These are phyloP conservation scores for Brasenia schreberi DNA, from an alignment of 164 flowering plant genomes.

Conservation along the genomic window DNA sequence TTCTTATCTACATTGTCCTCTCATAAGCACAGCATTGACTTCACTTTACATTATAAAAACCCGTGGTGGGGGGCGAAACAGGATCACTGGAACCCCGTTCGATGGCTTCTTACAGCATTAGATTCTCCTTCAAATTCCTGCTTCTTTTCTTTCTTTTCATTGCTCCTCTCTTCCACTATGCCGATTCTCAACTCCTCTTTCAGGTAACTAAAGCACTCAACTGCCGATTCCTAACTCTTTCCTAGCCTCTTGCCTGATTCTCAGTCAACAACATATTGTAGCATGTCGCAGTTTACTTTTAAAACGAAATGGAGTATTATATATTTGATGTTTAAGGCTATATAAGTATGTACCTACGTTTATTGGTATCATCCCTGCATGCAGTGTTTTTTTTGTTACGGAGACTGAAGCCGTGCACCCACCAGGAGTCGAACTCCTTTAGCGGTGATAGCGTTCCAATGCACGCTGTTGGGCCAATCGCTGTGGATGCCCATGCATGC, in stretches of 20 bases:
- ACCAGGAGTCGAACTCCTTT: no score
- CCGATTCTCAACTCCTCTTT: background rate
- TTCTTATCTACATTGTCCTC: background rate
- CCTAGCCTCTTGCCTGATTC: no score
- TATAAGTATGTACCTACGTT: no score
- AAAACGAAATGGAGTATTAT: background rate
- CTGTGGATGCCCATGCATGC: no score
- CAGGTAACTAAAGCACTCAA: background rate
- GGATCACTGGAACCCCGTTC: background rate
- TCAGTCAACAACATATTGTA: background rate
- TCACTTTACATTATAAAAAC: background rate
- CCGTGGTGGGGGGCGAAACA: background rate
- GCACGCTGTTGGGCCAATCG: no score
- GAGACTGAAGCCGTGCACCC: no score
- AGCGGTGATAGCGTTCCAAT: no score
- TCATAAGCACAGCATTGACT: background rate
- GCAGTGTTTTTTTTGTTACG: background rate
- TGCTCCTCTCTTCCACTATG: background rate
- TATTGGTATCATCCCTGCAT: background rate
- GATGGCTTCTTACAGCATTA: background rate
- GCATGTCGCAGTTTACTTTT: background rate
- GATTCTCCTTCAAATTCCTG: background rate
- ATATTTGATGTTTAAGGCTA: no score
- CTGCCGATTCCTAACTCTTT: no score
- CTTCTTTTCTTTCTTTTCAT: background rate